Conservation (phyloP, 2,329 filamentous ascomycete species). For the Penicillium sp. region DNA sequence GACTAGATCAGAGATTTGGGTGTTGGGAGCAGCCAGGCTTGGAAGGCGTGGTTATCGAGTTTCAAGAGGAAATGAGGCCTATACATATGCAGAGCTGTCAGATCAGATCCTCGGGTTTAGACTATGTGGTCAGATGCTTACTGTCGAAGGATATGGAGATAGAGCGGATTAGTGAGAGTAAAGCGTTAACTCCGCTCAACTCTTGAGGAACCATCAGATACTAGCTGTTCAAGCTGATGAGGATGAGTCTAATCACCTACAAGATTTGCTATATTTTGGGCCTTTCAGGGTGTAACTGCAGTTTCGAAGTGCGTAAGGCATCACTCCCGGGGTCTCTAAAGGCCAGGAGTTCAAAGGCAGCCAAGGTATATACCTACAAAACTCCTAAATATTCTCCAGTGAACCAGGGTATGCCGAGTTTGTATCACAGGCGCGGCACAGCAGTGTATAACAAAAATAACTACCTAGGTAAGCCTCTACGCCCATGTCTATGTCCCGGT, state of each 20-base stretch:
- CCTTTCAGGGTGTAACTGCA: no score
- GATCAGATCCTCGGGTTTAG: neutral
- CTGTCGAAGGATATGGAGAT: neutral
- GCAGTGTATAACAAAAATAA: neutral
- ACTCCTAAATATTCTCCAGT: neutral
- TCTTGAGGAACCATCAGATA: no score
- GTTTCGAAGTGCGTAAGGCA: no score
- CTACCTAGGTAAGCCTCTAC: neutral
- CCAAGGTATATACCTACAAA: neutral
- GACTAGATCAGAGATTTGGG: neutral
- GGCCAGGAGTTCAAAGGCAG: no score
- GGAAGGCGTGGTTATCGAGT: no score
- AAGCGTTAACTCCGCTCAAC: no score
- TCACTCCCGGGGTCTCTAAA: no score
- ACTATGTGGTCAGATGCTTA: neutral
- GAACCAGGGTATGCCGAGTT: neutral
- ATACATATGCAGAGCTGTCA: neutral
- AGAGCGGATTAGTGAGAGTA: neutral
- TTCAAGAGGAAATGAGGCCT: no score
- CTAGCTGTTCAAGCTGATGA: no score
- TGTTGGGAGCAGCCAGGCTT: no score
- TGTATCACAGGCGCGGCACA: neutral
- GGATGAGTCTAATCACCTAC: no score
- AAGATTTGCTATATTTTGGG: no score
- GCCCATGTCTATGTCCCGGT: neutral